Conservation (phyloP, 441 rosid genomes). For the Adansonia gregorii region DNA sequence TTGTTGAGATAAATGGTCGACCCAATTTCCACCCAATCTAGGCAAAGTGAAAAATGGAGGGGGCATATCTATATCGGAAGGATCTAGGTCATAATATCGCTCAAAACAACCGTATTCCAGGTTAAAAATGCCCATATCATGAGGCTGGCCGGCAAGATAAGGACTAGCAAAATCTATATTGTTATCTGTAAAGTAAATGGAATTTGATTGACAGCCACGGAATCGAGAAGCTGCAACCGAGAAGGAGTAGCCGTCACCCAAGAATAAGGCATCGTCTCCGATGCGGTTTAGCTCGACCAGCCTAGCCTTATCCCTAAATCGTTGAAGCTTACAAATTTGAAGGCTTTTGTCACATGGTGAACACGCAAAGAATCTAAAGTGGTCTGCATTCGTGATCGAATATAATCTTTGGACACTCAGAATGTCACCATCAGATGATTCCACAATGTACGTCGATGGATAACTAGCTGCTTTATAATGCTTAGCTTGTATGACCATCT, state of each 20-base stretch:
- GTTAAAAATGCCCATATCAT: not conserved
- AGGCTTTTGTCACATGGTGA: not conserved
- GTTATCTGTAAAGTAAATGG: not conserved
- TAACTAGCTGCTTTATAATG: not conserved
- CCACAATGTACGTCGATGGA: not conserved
- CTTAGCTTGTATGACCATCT: not conserved
- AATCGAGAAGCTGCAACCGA: not conserved
- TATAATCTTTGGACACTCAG: not conserved
- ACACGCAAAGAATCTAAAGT: not conserved
- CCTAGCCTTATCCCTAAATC: not conserved
- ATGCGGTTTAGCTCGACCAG: not conserved
- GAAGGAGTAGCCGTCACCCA: not conserved
- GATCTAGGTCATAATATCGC: not conserved
- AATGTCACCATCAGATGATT: not conserved
- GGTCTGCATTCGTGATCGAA: not conserved
- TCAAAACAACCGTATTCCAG: not conserved
- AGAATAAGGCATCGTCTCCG: not conserved
- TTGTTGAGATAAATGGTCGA: not conserved
- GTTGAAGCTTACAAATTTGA: not conserved
- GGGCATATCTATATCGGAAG: not conserved
- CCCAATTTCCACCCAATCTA: not conserved
- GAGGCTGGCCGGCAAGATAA: not conserved
- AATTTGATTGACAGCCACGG: not conserved
- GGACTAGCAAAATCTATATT: not conserved
- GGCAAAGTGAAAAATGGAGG: not conserved